These are phyloP conservation scores for Guadua angustifolia DNA, from an alignment of 176 grass and related monocot species.

Conservation along the genomic window DNA sequence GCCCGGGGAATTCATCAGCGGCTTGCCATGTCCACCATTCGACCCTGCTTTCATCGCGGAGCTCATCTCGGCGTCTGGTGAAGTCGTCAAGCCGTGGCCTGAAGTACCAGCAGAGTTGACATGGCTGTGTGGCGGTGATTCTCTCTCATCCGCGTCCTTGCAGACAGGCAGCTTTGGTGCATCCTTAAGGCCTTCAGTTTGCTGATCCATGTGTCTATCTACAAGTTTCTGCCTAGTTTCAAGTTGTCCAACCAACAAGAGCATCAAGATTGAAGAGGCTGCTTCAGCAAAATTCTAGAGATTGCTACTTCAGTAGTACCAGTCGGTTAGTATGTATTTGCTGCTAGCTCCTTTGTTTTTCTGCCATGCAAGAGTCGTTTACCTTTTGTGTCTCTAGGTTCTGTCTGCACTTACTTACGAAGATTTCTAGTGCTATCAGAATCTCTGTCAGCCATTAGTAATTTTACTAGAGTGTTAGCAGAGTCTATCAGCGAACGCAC, in stretches of 20 bases:
- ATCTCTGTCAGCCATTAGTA: neutral
- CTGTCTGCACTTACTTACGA: neutral
- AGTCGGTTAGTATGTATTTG: neutral
- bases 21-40: neutral
- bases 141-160: too few relatives aligned
- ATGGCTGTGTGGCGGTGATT: neutral
- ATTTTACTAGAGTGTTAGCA: neutral
- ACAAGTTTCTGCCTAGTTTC: too few relatives aligned
- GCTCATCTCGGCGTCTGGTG: neutral
- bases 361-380: neutral
- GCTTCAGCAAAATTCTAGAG: too few relatives aligned
- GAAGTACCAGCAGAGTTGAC: too few relatives aligned
- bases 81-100: neutral
- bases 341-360: neutral
- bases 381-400: neutral
- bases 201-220: too few relatives aligned
- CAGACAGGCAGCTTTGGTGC: too few relatives aligned
- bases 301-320: too few relatives aligned
- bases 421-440: neutral
- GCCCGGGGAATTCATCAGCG: neutral
- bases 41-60: neutral
- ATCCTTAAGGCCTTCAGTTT: too few relatives aligned
- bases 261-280: too few relatives aligned
- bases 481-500: neutral
- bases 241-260: too few relatives aligned